Base-by-base conservation (phyloP, 2,329 filamentous ascomycete genomes). In the Scleromitrula shiraiana region DNA sequence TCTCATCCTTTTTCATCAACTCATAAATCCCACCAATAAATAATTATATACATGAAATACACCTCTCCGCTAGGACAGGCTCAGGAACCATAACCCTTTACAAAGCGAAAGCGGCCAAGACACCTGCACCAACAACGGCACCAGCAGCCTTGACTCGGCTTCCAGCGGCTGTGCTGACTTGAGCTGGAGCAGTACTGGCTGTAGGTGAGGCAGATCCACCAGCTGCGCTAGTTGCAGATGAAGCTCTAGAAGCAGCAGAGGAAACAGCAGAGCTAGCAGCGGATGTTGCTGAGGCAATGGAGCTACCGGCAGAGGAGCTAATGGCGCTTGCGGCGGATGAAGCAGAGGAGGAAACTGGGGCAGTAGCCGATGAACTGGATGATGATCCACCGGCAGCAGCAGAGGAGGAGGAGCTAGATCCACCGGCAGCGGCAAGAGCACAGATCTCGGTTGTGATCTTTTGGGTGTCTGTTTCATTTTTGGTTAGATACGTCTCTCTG, bases 31-130 rank as follows among this genome's bases (percentile, higher is more conserved):
- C n/a, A n/a, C n/a, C n/a, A n/a, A n/a, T n/a, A n/a, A n/a, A n/a
- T n/a, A n/a, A n/a, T n/a, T n/a, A n/a, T n/a, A n/a, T n/a, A n/a
- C n/a, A n/a, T n/a, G n/a, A n/a, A n/a, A n/a, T n/a, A n/a, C n/a
- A n/a, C n/a, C n/a, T n/a, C n/a, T n/a, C n/a, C n/a, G n/a, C n/a
- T n/a, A n/a, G n/a, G n/a, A n/a, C n/a, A n/a, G n/a, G n/a, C n/a
- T n/a, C n/a, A n/a, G n/a, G n/a, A n/a, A n/a, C n/a, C n/a, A n/a
- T n/a, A n/a, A n/a, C n/a, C n/a, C n/a, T n/a, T 49, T 55, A 60
- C 45, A 59, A 49, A 33, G 49, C 51, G 15, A 59, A 44, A 36
- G 56, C 55, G 29, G 51, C 55, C 24, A 59, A 15, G 10, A 59
- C 8, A 40, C 51, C 56, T 17, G 49, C 55, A 27, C 36, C 56